phyloP scores from a whole-genome alignment of 1,139 yeast species.

The Candida tropicalis region DNA sequence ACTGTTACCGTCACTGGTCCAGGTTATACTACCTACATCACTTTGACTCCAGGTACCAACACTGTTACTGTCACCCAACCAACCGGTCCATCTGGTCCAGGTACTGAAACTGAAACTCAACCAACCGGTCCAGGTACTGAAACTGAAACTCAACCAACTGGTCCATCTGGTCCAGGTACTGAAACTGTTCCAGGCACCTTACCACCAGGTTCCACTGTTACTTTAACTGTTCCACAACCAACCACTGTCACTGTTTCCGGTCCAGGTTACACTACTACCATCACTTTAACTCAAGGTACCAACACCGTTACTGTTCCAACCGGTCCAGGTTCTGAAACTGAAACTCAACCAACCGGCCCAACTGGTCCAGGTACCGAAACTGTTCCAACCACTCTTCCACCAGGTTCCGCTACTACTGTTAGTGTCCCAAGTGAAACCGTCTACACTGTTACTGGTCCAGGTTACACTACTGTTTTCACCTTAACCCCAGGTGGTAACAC shows the following conservation, averaged over 20 bases:
- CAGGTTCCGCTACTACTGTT: not conserved
- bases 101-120: constrained; percentile 1
- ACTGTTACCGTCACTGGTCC: not conserved
- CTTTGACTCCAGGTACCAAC: not conserved
- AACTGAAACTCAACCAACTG: not conserved
- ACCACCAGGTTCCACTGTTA: not conserved
- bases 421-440: not conserved
- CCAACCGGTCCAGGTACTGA: constrained; percentile 1
- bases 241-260: not conserved
- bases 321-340: not conserved
- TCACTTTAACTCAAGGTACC: not conserved
- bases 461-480: not conserved
- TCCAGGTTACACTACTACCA: constrained; percentile 6
- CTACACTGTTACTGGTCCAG: not conserved
- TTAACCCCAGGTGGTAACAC: not conserved
- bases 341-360: constrained; percentile 2
- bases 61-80: constrained; percentile 2
- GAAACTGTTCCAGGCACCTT: too few relatives aligned
- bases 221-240: constrained; percentile 1
- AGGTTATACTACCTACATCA: constrained; percentile 1
- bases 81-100: constrained; percentile 7
- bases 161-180: too few relatives aligned
- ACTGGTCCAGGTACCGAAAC: constrained; percentile 2
- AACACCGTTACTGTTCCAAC: constrained; percentile 5
- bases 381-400: not conserved